Evolutionary conservation across 768 basidiomycete genomes (phyloP), one percentile per base, ranked within the genome.

Genomic region (Rhodotorula sphaerocarpa): DNA sequence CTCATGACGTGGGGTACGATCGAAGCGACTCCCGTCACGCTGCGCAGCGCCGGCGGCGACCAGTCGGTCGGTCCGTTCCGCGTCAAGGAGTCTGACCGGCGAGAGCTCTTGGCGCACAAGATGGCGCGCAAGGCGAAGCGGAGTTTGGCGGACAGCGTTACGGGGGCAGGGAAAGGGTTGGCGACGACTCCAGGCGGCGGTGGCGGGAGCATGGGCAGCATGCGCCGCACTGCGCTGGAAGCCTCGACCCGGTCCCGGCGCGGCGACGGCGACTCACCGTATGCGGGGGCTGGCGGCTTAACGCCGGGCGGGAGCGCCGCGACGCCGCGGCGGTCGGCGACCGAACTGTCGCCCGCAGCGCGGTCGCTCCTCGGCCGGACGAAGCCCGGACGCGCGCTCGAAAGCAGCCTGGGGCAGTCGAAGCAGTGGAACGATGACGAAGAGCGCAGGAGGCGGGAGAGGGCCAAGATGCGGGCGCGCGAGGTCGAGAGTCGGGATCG

Each of bases 1-100:
- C 82, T 99, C 21, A 90, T 97, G 86, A 99, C 95, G 18, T 92
- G 90, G 90, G 95, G 95, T 3, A 91, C 90, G 18, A 79, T 97
- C 28, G 83, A 85, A 67, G 86, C 88, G 21, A 97, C 95, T 14
- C 95, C 95, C 5, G 85, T 93, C 56, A 81, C 95, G 7, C 81
- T 97, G 67, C 83, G 84, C 16, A 78, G 81, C 70, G 76, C 80
- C 15, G 81, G 84, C 41, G 55, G 30, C 9, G 82, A 18, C 25
- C 59, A 15, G 18, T 59, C 28, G 51, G 63, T 66, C 16, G 84
- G 84, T 15, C 84, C 86, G 5, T 99, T 96, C 76, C 84, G 82
- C 42, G 81, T 99, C 59, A 80, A 84, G 1, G 83, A 83, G 28
- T 85, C 86, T 1, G 82, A 86, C n/a, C 78, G 81, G 31, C 81